Evolutionary conservation across 495 filamentous ascomycete genomes (phyloP).

Genomic region (Pseudomonodictys pantanalensis): DNA sequence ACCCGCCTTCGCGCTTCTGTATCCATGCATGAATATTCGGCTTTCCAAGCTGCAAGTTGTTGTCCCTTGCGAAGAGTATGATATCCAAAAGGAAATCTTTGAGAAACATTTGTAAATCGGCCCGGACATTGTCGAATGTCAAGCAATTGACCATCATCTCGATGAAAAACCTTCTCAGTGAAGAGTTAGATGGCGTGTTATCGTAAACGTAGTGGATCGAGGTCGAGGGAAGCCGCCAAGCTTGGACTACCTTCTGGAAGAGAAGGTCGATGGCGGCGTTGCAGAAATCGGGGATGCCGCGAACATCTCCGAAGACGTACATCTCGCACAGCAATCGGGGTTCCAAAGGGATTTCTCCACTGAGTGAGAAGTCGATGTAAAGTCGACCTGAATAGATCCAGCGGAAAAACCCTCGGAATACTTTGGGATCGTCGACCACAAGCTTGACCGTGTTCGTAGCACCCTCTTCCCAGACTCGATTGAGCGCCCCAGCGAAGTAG

Average conservation of each 20-base stretch:
- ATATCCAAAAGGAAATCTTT: no score
- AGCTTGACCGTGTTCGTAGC: not conserved
- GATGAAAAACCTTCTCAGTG: no score
- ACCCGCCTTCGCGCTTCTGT: no score
- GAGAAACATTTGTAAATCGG: no score
- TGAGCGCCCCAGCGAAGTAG: conserved; percentile 1
- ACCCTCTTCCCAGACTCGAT: conserved; percentile 7
- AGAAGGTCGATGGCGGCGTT: not conserved
- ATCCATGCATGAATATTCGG: no score
- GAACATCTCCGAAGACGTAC: conserved; percentile 2
- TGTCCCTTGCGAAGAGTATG: no score
- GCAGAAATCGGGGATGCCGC: not conserved
- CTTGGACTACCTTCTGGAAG: not conserved
- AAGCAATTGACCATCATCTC: no score
- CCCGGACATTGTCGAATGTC: no score
- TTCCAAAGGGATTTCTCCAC: not conserved
- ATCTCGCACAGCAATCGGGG: not conserved
- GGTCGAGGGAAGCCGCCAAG: no score
- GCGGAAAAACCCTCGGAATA: not conserved
- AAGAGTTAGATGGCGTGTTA: no score
- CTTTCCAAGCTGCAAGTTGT: no score
- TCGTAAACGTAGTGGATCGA: no score
- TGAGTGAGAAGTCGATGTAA: not conserved
- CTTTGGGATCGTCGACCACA: not conserved
- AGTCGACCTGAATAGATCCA: not conserved